Percentiles rank a stretch among this genome's conserved stretches.
Conservation (phyloP, 176 grass and related monocot genomes). For the Phoenix roebelenii region DNA sequence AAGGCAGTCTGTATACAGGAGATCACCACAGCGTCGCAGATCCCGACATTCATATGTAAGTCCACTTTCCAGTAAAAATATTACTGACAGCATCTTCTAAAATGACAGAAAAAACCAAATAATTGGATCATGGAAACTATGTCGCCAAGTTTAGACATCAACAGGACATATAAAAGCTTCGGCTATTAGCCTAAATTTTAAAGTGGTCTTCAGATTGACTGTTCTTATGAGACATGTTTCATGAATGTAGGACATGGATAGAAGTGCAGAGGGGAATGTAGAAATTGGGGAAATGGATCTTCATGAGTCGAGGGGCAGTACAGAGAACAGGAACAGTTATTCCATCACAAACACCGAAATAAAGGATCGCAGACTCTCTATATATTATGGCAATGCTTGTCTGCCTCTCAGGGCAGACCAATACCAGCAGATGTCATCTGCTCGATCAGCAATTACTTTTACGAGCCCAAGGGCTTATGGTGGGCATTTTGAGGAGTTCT, state of each 20-base stretch:
- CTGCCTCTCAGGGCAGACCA: conserved; percentile 11
- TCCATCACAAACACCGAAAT: background rate
- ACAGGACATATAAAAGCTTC: no score
- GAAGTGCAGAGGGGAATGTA: conserved; percentile 9
- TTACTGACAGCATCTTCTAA: no score
- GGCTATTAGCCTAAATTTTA: no score
- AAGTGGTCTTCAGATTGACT: no score
- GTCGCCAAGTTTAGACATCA: no score
- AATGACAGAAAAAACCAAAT: no score
- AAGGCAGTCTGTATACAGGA: conserved; percentile 3
- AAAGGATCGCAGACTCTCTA: conserved; percentile 13
- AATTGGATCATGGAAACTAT: no score
- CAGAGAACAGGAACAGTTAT: conserved; percentile 11
- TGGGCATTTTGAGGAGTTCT: conserved; percentile 42
- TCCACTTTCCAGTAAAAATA: background rate
- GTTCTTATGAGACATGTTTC: no score
- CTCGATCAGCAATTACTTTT: conserved; percentile 20
- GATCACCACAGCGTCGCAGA: conserved; percentile 1
- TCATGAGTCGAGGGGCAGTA: background rate
- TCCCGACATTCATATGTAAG: background rate
- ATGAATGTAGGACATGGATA: conserved; percentile 12
- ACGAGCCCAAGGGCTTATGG: conserved; percentile 35
- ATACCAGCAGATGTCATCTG: conserved; percentile 9
- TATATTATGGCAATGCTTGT: background rate
- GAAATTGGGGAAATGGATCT: conserved; percentile 21